Base-by-base conservation (phyloP, 177 flowering plant genomes). In the Vitis hybrid region DNA sequence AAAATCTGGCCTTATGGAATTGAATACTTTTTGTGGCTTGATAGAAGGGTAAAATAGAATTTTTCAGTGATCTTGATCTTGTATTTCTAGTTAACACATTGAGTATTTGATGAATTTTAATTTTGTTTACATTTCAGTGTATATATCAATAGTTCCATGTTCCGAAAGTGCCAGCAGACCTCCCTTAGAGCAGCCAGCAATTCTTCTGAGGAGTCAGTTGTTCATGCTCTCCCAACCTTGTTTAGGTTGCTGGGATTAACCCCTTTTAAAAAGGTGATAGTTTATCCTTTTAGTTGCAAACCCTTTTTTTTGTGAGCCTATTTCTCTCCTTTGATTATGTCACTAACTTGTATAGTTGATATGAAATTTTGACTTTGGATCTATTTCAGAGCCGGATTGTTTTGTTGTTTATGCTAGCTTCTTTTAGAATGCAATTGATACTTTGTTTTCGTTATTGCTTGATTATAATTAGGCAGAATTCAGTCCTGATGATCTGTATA, bases 201-300 rank as follows among this genome's bases (percentile, higher is more conserved):
- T 76, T 55, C 77, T 40, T 51, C 79, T 6, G 94, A 87, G 62
- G 97, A 92, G 62, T 76, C 95, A 18, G 75, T 82, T 60, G 76
- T 91, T 70, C 97, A 92, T 79, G 97, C 99, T 64, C 88, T 95
- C 55, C 99, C 98, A 75, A 83, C 75, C 56, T 78, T 95, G 82
- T 89, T 95, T 64, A 84, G 83, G 72, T 82, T 93, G 80, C 85
- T 95, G 51, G 97, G 92, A 50, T 50, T 95, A 55, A 75, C 81
- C 57, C 95, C 98, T 65, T 89, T 86, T 67, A 91, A 83, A 82
- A 91, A 91, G 91, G 98, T 93, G 70, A 65, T 40, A 62, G 54
- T 70, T 67, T 68, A 5, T 19, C 51, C 10, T 21, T 60, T 24
- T 24, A 24, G 27, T 24, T 57, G 18, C 32, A n/a, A 15, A 40